Evolutionary conservation across 352 stramenopile genomes (phyloP), one percentile per base, ranked within the genome.

Genomic region (Phytopythium sindhum): DNA sequence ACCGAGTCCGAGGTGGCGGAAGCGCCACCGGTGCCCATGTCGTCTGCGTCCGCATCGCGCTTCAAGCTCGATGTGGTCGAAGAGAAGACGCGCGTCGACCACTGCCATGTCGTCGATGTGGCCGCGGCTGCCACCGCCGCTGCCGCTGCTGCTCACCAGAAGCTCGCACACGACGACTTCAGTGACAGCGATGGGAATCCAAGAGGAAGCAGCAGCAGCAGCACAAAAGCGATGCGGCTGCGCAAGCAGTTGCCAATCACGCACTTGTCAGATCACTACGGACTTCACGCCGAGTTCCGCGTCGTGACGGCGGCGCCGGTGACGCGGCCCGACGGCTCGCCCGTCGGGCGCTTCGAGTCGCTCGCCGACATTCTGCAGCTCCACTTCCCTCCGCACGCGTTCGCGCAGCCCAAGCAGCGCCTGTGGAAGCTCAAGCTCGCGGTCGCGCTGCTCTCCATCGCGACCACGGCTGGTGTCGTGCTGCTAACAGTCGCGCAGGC

Each of bases 191-290:
- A 62, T 14, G 39, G 39, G 4, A 6, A 45, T 0, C 58, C 60
- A 21, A 57, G 52, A 0, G n/a, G 29, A 6, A 57, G 53, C 31
- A 26, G 29, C 17, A 57, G 31, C 8, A 28, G 31, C 9, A 59
- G 33, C n/a, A 23, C 33, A 4, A 55, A 63, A 39, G 35, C 33
- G 6, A 8, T 60, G 54, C 33, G 54, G 0, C 33, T 59, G 23
- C 26, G n/a, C 57, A 68, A 57, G 7, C 57, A 64, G 33, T 53
- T 91, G 53, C 83, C 86, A 23, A 81, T 94, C 71, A 90, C 86
- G 35, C 81, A 94, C 58, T 65, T 94, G 64, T 94, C 86, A 7
- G 86, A 94, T 57, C 86, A 94, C 59, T 94, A 92, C 53, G 86
- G 75, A 4, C 59, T 94, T 48, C 68, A 65, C 12, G 78, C 78